Conservation (phyloP, 1,284 basidiomycete genomes). For the Trametes pubescens region DNA sequence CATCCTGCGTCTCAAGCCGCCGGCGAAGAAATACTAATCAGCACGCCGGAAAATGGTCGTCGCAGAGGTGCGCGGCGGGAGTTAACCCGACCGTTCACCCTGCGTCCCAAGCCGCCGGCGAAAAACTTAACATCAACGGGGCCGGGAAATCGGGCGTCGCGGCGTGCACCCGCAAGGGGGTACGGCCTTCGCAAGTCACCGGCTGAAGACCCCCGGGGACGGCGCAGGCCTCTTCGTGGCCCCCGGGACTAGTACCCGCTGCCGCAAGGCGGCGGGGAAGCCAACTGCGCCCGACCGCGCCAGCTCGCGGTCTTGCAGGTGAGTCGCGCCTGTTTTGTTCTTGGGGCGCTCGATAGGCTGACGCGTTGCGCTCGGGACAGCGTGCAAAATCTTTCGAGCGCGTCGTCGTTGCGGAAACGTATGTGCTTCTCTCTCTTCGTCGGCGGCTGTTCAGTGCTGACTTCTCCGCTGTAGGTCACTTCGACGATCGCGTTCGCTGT, state of each 20-base stretch:
- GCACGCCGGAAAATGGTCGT: not conserved
- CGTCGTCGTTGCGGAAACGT: not conserved
- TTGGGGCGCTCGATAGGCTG: not conserved
- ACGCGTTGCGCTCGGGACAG: not conserved
- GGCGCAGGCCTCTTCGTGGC: conserved; percentile 25
- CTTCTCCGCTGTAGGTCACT: not conserved
- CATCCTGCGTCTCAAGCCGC: not conserved
- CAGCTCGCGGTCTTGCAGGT: not conserved
- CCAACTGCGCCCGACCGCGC: conserved; percentile 6
- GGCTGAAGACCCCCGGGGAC: conserved; percentile 7
- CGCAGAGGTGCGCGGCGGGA: not conserved
- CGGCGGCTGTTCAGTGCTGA: not conserved
- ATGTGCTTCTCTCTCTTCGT: no score
- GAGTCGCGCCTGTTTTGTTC: no score
- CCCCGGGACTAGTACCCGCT: conserved; percentile 27
- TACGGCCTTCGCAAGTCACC: not conserved
- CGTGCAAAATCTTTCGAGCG: not conserved
- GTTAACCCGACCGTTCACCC: not conserved
- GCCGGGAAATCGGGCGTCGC: not conserved
- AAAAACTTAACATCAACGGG: not conserved
- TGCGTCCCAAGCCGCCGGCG: not conserved
- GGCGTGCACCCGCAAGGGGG: not conserved
- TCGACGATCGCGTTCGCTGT: not conserved
- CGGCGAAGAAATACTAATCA: not conserved
- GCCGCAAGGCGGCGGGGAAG: conserved; percentile 14